Conservation (phyloP, 495 filamentous ascomycete genomes). For the Evernia prunastri region DNA sequence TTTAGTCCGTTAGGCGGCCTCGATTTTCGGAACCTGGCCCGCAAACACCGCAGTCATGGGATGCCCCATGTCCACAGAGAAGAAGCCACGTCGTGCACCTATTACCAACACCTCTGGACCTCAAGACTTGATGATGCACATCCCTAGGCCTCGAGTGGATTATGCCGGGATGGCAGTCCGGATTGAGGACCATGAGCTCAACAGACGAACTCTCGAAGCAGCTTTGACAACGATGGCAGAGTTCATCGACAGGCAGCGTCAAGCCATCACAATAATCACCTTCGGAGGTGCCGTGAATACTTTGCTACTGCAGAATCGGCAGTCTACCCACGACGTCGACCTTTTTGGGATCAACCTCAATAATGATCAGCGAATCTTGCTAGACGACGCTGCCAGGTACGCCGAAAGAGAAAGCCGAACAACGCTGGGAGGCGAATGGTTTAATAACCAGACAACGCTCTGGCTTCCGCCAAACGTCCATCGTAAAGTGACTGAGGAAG, state of each 20-base stretch:
- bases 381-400: conserved; percentile 12
- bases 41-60: background rate
- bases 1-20: background rate
- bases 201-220: conserved; percentile 9
- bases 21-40: background rate
- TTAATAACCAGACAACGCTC: conserved; percentile 12
- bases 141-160: background rate
- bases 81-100: background rate
- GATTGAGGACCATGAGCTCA: conserved; percentile 13
- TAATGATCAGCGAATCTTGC: conserved; percentile 4
- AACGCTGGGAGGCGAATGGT: conserved; percentile 11
- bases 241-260: conserved; percentile 9
- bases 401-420: conserved; percentile 2
- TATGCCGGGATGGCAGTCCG: background rate
- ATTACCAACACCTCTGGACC: background rate
- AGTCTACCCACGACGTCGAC: background rate
- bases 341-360: conserved; percentile 8
- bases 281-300: background rate
- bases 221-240: conserved; percentile 13
- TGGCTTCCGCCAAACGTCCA: conserved; percentile 7
- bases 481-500: background rate
- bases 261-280: background rate
- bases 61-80: background rate
- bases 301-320: background rate
- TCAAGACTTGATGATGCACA: background rate